Conservation (phyloP, 1,139 yeast species). For the Yamadazyma dendronema region DNA sequence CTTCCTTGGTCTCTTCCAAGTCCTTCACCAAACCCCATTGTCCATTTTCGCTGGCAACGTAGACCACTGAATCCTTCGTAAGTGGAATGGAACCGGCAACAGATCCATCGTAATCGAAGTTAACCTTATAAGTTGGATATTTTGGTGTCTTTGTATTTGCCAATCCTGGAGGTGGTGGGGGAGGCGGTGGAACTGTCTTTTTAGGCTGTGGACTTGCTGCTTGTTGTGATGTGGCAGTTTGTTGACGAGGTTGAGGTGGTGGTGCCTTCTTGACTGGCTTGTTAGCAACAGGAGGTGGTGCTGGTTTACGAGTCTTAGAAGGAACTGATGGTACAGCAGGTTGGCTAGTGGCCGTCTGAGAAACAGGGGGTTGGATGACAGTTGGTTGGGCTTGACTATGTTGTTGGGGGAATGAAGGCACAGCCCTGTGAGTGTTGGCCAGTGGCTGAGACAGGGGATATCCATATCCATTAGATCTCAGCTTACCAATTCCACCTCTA, state of each 20-base stretch:
- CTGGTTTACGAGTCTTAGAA: constrained; percentile 14
- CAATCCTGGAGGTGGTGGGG: constrained; percentile 58
- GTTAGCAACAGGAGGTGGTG: constrained; percentile 12
- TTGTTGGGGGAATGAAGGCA: constrained; percentile 12
- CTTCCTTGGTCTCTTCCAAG: constrained; percentile 74
- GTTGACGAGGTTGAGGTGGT: constrained; percentile 13
- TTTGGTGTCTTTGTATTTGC: constrained; percentile 56
- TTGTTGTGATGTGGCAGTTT: constrained; percentile 23
- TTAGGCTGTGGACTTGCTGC: constrained; percentile 35
- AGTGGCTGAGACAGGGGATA: constrained; percentile 6
- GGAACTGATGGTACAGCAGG: constrained; percentile 11
- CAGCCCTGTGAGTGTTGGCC: constrained; percentile 12
- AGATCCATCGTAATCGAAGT: constrained; percentile 86
- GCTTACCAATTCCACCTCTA: constrained; percentile 22
- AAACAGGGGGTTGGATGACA: constrained; percentile 1
- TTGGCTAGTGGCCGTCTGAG: constrained; percentile 3
- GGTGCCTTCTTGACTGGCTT: constrained; percentile 33
- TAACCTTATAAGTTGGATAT: constrained; percentile 78
- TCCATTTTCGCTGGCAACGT: constrained; percentile 75
- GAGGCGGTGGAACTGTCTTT: constrained; percentile 35
- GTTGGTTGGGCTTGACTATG: constrained; percentile 11
- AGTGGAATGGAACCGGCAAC: constrained; percentile 81
- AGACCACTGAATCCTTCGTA: constrained; percentile 69
- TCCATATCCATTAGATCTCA: not conserved
- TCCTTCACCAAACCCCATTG: constrained; percentile 86